These are phyloP conservation scores for Rubia balearica DNA, from an alignment of 305 asterid genomes.

Conservation along the genomic window DNA sequence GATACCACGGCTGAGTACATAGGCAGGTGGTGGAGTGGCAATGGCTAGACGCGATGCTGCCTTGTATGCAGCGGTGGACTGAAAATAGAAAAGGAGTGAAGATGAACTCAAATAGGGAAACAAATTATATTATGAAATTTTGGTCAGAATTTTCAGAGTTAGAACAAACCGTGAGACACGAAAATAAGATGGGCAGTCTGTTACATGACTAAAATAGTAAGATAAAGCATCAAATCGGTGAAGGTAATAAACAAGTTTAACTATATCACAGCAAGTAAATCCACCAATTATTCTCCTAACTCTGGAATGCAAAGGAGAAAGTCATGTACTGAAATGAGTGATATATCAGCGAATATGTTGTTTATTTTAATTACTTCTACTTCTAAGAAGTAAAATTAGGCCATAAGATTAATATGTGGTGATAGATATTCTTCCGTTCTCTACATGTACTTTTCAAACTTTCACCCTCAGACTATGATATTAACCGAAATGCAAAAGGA, in stretches of 20 bases:
- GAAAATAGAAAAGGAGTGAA: conserved; percentile 25
- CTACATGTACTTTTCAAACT: not conserved
- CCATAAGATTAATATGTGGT: not conserved
- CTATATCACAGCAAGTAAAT: not conserved
- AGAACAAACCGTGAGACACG: not conserved
- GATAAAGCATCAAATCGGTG: not conserved
- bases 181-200: not conserved
- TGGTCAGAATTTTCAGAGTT: not conserved
- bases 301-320: not conserved
- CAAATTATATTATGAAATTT: not conserved
- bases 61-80: conserved; percentile 93
- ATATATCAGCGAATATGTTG: not conserved
- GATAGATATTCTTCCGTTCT: not conserved
- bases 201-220: not conserved
- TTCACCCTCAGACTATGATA: not conserved
- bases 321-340: not conserved
- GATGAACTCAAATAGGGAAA: not conserved
- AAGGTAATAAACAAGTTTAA: not conserved
- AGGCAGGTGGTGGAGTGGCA: conserved; percentile 99
- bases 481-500: not conserved
- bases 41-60: conserved; percentile 99
- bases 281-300: not conserved
- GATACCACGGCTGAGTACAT: conserved; percentile 94
- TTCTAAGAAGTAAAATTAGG: not conserved
- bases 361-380: not conserved